Percentiles rank a stretch among this genome's conserved stretches.
These are phyloP conservation scores for Vanrija pseudolonga DNA, from an alignment of 1,284 basidiomycete genomes.

Conservation along the genomic window DNA sequence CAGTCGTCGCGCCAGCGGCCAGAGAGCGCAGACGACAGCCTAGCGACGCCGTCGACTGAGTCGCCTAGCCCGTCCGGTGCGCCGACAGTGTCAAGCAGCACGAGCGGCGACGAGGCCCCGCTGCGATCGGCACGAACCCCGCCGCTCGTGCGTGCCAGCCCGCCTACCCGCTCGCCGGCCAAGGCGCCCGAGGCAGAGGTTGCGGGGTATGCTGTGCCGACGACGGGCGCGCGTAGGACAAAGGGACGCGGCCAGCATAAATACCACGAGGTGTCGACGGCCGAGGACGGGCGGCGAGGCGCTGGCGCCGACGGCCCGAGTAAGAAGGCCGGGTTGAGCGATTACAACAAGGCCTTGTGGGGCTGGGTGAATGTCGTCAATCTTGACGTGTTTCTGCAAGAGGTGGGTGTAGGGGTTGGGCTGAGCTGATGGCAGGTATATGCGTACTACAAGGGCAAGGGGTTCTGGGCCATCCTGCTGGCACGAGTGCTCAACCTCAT, in stretches of 20 bases:
- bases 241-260: constrained; percentile 7
- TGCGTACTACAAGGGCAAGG: constrained; percentile 91
- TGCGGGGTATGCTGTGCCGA: too few relatives aligned
- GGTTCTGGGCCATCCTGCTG: constrained; percentile 88
- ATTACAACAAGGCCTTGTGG: constrained; percentile 89
- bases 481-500: constrained; percentile 82
- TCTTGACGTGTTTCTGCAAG: constrained; percentile 88
- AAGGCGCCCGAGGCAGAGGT: too few relatives aligned
- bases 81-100: background rate
- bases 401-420: constrained; percentile 54
- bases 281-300: background rate
- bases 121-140: background rate
- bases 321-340: constrained; percentile 60
- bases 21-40: background rate
- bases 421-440: constrained; percentile 55
- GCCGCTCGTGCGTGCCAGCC: too few relatives aligned
- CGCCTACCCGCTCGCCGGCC: too few relatives aligned
- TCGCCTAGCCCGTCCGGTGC: background rate
- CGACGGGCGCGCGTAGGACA: background rate
- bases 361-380: constrained; percentile 99
- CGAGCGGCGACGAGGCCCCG: background rate
- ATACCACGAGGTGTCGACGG: constrained; percentile 10
- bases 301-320: background rate
- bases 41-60: background rate
- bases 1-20: constrained; percentile 3